Conservation (phyloP, 768 basidiomycete genomes). For the Termitomyces sp. region DNA sequence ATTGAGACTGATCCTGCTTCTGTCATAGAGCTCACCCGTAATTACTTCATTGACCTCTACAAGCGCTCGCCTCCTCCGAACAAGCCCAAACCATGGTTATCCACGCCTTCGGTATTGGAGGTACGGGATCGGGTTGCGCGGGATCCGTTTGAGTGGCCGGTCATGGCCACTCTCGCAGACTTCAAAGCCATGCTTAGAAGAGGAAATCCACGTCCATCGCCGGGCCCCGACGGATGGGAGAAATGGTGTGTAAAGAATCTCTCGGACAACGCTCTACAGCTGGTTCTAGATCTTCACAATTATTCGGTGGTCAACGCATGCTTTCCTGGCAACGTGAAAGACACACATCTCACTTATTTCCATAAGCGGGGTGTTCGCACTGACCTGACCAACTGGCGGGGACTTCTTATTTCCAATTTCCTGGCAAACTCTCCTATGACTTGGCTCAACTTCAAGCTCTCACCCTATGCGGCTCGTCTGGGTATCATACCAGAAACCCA, state of each 20-base stretch:
- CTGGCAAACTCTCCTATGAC: too few relatives aligned
- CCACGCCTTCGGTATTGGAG: constrained; percentile 6
- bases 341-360: too few relatives aligned
- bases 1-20: too few relatives aligned
- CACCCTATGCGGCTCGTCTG: too few relatives aligned
- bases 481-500: too few relatives aligned
- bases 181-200: background rate
- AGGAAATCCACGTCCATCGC: constrained; percentile 1
- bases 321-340: constrained; percentile 5
- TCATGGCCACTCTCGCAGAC: background rate
- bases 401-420: too few relatives aligned
- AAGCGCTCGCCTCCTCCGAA: constrained; percentile 1
- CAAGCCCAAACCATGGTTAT: constrained; percentile 23
- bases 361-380: too few relatives aligned
- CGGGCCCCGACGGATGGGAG: constrained; percentile 7
- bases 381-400: too few relatives aligned
- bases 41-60: too few relatives aligned
- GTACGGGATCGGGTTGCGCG: background rate
- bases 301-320: constrained; percentile 13
- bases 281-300: background rate
- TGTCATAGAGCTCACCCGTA: too few relatives aligned
- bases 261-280: background rate
- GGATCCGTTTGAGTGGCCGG: constrained; percentile 2
- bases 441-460: too few relatives aligned
- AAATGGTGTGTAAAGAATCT: constrained; percentile 9